phyloP scores from a whole-genome alignment of 163 green algal species.

The Chlorella variabilis region DNA sequence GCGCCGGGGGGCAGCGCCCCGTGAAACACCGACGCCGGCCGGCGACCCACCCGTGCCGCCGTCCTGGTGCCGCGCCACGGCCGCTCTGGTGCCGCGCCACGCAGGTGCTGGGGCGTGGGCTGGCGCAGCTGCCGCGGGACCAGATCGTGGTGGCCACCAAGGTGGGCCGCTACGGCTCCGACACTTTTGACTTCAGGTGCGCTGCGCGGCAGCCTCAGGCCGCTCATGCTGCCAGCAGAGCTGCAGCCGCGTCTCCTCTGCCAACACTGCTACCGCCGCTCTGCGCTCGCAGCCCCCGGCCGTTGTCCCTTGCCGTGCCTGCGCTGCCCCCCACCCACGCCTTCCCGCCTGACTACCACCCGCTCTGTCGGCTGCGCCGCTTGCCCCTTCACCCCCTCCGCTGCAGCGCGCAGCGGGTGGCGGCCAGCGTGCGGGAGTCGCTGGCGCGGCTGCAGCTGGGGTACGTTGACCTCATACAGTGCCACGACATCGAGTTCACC shows the following conservation, averaged over 20 bases:
- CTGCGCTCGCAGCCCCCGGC: too few species aligned
- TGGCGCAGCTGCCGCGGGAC: constrained; percentile 81
- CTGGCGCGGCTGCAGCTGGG: constrained; percentile 76
- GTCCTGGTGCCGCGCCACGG: too few species aligned
- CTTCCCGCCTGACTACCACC: not conserved
- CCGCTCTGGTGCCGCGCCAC: not conserved
- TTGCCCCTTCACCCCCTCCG: too few species aligned
- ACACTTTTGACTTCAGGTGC: constrained; percentile 83
- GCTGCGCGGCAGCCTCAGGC: too few species aligned
- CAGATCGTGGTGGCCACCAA: constrained; percentile 92
- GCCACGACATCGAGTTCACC: constrained; percentile 96
- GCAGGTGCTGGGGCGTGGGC: constrained; percentile 80
- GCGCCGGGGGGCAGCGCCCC: too few species aligned
- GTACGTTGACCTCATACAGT: constrained; percentile 95
- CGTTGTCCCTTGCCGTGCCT: too few species aligned
- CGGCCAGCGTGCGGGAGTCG: constrained; percentile 77
- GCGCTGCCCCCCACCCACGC: not conserved
- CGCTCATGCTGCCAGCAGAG: not conserved
- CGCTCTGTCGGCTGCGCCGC: not conserved
- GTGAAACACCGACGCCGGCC: too few species aligned
- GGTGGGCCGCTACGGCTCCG: constrained; percentile 84
- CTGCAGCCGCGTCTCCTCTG: too few species aligned
- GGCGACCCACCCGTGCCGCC: too few species aligned
- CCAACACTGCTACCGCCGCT: too few species aligned
- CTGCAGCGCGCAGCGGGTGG: constrained; percentile 70